Evolutionary conservation across 2,329 filamentous ascomycete genomes (phyloP).

Genomic region (Aspergillus carbonarius): DNA sequence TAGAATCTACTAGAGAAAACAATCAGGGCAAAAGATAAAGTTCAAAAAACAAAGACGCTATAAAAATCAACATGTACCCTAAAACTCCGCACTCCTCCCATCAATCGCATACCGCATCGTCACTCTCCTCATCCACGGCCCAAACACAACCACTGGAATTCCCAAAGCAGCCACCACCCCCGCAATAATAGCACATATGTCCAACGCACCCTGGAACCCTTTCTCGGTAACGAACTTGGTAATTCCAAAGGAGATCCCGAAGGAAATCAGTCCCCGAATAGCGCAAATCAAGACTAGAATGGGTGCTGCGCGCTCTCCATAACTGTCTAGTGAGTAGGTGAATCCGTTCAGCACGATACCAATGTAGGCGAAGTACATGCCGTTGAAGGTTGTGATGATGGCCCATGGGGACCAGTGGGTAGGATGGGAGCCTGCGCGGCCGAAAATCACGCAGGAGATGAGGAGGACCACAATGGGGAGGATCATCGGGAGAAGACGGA

Average conservation of each 20-base stretch:
- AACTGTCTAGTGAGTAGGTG: conserved; percentile 10
- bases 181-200: conserved; percentile 7
- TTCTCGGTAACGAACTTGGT: conserved; percentile 7
- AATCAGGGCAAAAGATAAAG: no score
- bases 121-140: background rate
- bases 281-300: conserved; percentile 13
- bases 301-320: conserved; percentile 8
- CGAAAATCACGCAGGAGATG: conserved; percentile 11
- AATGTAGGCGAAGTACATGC: conserved; percentile 10
- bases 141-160: conserved; percentile 8
- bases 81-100: background rate
- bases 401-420: conserved; percentile 5
- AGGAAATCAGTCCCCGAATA: conserved; percentile 9
- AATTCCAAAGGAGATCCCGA: conserved; percentile 11
- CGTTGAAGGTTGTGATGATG: conserved; percentile 9
- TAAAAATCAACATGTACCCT: no score
- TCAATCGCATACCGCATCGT: conserved; percentile 3
- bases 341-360: conserved; percentile 7
- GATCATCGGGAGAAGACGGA: conserved; percentile 4
- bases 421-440: conserved; percentile 4
- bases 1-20: no score
- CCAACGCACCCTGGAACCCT: background rate
- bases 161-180: conserved; percentile 9
- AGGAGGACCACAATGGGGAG: conserved; percentile 1
- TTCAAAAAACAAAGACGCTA: no score